Base-by-base conservation (phyloP, 2,329 filamentous ascomycete species). In the Penicillium verrucosum region DNA sequence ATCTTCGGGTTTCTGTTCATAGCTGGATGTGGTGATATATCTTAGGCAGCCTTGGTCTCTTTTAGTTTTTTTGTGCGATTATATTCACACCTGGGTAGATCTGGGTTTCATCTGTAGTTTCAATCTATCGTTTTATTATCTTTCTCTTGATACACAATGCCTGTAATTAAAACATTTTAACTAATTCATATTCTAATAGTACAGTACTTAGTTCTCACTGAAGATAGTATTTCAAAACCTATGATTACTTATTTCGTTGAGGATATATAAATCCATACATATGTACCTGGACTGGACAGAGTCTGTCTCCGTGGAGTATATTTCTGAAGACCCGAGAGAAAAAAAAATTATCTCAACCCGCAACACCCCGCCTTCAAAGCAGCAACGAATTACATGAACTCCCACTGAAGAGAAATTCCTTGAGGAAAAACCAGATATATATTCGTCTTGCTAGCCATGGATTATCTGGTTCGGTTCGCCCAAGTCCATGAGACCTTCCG, bases 401-500 rank as follows among this genome's bases (percentile, higher is more conserved):
- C 34, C 48, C 42, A 47, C 38, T 12, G 2, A 44, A 43, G 10
- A 32, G 16, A 18, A 32, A 57, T 36, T 18, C 18, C 18, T 5
- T 9, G 36, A 41, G 4, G 6, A 51, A 18, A 41, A 25, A 25
- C 16, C 5, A 44, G 45, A 40, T 25, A 42, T 25, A 25, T 10
- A 36, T 18, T 40, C 11, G n/a, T 47, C 36, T 29, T 37, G 12
- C 12, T 38, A 49, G 54, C 18, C 47, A 83, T 83, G 85, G 85
- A 95, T 60, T 97, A 90, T 70, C 82, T 99, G 58, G 86, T 99
- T 62, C 89, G 93, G 66, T 92, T 97, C 71, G 89, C 88, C 43
- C 94, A 97, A 75, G 81, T 84, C 57, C 92, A 97, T 73, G 91
- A 97, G 78, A 88, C 85, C n/a, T 99, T 99, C 72, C 88, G 93